These are phyloP conservation scores for Hippophae rhamnoides DNA, from an alignment of 306 rosid species.

Conservation along the genomic window DNA sequence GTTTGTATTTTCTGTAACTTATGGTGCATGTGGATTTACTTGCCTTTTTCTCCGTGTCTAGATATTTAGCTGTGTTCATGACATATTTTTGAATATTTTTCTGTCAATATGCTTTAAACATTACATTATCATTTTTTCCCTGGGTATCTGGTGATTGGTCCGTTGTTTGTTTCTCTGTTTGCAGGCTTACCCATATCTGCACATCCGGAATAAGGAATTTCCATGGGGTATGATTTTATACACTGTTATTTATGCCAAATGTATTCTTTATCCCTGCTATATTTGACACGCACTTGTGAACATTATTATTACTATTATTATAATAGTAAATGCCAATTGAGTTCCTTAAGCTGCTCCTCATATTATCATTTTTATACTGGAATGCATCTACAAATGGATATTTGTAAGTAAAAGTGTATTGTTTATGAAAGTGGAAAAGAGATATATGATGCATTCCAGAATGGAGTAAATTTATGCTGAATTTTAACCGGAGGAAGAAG, in stretches of 20 bases:
- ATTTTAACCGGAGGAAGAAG: too few relatives aligned
- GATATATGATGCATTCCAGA: too few relatives aligned
- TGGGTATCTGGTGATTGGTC: slow-evolving; percentile 1
- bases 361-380: neutral
- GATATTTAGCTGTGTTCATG: neutral
- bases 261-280: neutral
- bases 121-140: neutral
- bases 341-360: neutral
- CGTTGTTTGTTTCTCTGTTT: slow-evolving; percentile 7
- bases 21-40: neutral
- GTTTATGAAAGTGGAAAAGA: too few relatives aligned
- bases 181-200: slow-evolving; percentile 54
- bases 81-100: neutral
- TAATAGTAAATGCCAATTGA: neutral
- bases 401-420: too few relatives aligned
- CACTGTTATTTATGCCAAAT: neutral
- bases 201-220: slow-evolving; percentile 96
- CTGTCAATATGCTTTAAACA: neutral
- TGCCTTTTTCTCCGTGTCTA: neutral
- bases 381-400: neutral
- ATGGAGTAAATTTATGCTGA: too few relatives aligned
- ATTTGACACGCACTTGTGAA: neutral
- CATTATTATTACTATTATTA: neutral
- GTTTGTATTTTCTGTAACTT: neutral
- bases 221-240: slow-evolving; percentile 78